A percentile compares a stretch with the other conserved stretches of the same genome.
phyloP scores from a whole-genome alignment of 2,329 filamentous ascomycete species.

The Balansia obtecta region DNA sequence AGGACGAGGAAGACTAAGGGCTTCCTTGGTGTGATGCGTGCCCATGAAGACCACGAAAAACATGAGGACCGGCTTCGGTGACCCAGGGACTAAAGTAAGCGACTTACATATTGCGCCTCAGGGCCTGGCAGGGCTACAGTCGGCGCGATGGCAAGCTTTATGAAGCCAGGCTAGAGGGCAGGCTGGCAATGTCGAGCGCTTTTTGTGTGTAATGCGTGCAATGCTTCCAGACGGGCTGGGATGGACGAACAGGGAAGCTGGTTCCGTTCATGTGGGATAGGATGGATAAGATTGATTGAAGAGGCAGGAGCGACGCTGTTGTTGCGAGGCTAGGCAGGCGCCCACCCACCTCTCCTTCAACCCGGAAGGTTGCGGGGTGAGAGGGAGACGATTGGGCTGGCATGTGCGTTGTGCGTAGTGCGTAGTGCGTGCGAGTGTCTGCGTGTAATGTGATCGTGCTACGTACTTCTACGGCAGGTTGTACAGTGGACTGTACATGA shows the following conservation, averaged over 20 bases:
- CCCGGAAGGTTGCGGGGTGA: slow-evolving; percentile 3
- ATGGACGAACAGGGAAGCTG: slow-evolving; percentile 6
- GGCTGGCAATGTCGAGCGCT: slow-evolving; percentile 1
- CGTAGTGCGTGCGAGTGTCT: too few species aligned
- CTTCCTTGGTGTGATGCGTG: not conserved
- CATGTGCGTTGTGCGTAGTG: not conserved
- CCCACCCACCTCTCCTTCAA: not conserved
- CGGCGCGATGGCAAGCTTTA: not conserved
- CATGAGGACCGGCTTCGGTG: not conserved
- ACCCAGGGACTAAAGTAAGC: not conserved
- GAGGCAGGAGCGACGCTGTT: slow-evolving; percentile 13
- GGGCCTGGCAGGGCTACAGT: slow-evolving; percentile 7
- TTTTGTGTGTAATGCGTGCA: not conserved
- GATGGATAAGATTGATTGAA: too few species aligned
- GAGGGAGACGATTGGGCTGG: not conserved
- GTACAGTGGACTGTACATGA: too few species aligned
- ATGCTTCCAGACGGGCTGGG: not conserved
- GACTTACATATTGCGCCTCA: slow-evolving; percentile 23
- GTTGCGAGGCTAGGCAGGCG: not conserved
- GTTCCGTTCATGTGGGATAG: slow-evolving; percentile 10
- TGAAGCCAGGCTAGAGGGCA: slow-evolving; percentile 1
- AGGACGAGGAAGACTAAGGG: not conserved
- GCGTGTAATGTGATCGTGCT: not conserved
- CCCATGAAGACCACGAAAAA: not conserved
- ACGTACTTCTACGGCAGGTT: too few species aligned